These are phyloP conservation scores for Teunomyces stri DNA, from an alignment of 805 yeast species.

Conservation along the genomic window DNA sequence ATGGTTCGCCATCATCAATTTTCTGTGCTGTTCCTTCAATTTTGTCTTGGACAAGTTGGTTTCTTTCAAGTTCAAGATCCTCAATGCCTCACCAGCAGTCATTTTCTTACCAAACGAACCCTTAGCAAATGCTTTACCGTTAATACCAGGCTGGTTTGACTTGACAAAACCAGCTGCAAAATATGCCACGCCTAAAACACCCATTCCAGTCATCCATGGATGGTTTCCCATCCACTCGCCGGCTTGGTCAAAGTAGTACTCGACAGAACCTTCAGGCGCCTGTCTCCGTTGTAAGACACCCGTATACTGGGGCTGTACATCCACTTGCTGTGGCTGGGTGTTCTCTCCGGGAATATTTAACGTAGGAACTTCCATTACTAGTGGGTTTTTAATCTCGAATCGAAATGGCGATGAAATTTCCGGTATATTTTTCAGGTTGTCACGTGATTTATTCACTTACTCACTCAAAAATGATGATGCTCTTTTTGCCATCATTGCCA, in stretches of 20 bases:
- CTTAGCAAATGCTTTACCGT: constrained; percentile 66
- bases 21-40: constrained; percentile 77
- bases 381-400: constrained; percentile 16
- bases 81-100: constrained; percentile 85
- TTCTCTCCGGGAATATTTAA: constrained; percentile 56
- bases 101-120: constrained; percentile 94
- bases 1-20: constrained; percentile 83
- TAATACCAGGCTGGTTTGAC: constrained; percentile 62
- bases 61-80: constrained; percentile 74
- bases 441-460: neutral
- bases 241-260: constrained; percentile 63
- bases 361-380: constrained; percentile 51
- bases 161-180: constrained; percentile 67
- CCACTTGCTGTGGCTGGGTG: constrained; percentile 19
- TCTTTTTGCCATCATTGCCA: no score
- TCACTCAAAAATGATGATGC: no score
- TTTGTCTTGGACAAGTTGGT: constrained; percentile 58
- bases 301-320: constrained; percentile 25
- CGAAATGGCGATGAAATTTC: neutral
- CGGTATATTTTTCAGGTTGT: neutral
- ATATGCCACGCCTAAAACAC: constrained; percentile 63
- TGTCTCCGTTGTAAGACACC: constrained; percentile 41
- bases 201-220: constrained; percentile 71
- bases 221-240: constrained; percentile 65
- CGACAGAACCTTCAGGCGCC: constrained; percentile 48